Evolutionary conservation across 2,329 filamentous ascomycete species (phyloP).

Genomic region (Colletotrichum sp.): DNA sequence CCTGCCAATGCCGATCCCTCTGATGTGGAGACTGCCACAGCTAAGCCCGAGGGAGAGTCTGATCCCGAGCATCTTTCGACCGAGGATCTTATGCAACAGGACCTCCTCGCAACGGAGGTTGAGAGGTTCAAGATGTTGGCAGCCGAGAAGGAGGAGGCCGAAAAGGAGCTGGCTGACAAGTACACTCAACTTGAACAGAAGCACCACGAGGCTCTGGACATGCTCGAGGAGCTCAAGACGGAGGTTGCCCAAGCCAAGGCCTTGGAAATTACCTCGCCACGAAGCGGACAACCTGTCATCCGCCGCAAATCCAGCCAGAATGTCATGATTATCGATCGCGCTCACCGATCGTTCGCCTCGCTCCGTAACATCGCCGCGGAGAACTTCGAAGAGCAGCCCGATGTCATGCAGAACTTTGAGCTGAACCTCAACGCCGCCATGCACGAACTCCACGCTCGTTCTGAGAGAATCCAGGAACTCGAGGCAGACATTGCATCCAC

Average conservation of each 20-base stretch:
- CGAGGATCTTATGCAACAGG: conserved; percentile 43
- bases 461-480: conserved; percentile 88
- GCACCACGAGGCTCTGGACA: conserved; percentile 81
- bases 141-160: conserved; percentile 76
- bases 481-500: conserved; percentile 83
- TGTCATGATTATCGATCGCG: conserved; percentile 84
- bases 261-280: conserved; percentile 61
- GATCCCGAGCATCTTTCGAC: conserved; percentile 29
- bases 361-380: conserved; percentile 88
- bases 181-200: conserved; percentile 85
- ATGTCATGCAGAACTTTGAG: conserved; percentile 91
- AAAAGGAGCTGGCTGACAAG: conserved; percentile 74
- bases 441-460: conserved; percentile 86
- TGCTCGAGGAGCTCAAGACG: conserved; percentile 90
- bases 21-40: conserved; percentile 58
- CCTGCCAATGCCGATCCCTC: conserved; percentile 68
- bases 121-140: conserved; percentile 74
- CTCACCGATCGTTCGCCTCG: conserved; percentile 88
- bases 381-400: conserved; percentile 81
- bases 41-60: conserved; percentile 40
- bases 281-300: conserved; percentile 76
- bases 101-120: conserved; percentile 65
- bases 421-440: conserved; percentile 89
- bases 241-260: conserved; percentile 81
- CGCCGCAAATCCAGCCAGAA: conserved; percentile 93